phyloP scores from a whole-genome alignment of 352 stramenopile genomes.

The Phytophthora gonapodyides region DNA sequence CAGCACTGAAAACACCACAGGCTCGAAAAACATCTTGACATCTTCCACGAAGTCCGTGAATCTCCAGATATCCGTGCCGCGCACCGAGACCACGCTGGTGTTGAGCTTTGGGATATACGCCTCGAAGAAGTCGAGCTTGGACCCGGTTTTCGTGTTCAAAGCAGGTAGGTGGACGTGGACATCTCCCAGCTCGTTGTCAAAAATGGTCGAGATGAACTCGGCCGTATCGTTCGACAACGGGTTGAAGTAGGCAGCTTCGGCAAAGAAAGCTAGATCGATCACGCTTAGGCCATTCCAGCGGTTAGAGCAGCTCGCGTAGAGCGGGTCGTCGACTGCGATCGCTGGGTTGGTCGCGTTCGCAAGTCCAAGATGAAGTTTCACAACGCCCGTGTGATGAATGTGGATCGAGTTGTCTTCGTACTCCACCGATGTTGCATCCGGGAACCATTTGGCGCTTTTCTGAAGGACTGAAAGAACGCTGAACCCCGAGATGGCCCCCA shows the following conservation, averaged over 20 bases:
- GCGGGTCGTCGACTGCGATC: conserved; percentile 50
- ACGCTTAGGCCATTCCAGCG: conserved; percentile 75
- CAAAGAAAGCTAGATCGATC: conserved; percentile 85
- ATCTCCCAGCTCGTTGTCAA: conserved; percentile 45
- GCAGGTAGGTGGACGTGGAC: conserved; percentile 66
- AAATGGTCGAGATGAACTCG: conserved; percentile 73
- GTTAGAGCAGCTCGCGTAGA: conserved; percentile 80
- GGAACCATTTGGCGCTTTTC: conserved; percentile 74
- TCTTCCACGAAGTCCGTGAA: conserved; percentile 92
- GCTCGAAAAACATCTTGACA: conserved; percentile 92
- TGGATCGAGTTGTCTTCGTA: conserved; percentile 73
- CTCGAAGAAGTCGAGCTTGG: conserved; percentile 88
- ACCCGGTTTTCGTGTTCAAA: conserved; percentile 82
- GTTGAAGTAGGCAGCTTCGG: conserved; percentile 90
- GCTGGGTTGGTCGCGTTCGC: conserved; percentile 46
- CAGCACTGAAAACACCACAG: conserved; percentile 88
- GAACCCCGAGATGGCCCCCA: conserved; percentile 74
- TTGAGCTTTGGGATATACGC: conserved; percentile 78
- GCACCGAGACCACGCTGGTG: conserved; percentile 86
- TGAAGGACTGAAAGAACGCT: conserved; percentile 78
- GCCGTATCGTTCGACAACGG: conserved; percentile 76
- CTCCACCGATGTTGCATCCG: conserved; percentile 69
- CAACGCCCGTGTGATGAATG: conserved; percentile 86
- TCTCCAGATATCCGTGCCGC: conserved; percentile 89
- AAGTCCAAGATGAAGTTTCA: conserved; percentile 81